Base-by-base conservation (phyloP, 305 asterid genomes). In the Fraxinus baroniana region DNA sequence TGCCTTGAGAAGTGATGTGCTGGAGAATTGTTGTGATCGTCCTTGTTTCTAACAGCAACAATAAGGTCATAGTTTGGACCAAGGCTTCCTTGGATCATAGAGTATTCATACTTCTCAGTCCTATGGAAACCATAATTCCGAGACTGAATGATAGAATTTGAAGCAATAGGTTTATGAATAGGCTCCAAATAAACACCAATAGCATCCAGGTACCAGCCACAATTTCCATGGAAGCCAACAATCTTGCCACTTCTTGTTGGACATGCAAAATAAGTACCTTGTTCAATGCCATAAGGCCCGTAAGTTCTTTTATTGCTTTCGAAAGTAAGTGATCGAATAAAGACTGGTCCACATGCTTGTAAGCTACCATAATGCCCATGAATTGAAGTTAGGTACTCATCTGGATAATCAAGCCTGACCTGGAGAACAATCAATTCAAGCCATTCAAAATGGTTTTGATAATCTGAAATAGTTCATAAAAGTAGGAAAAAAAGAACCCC, bases 141-240 rank as follows among this genome's bases (percentile, higher is more conserved):
- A 17, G 94, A 78, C 72, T 78, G 89, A 76, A 87, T 46, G 12
- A 84, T 13, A 7, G 89, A 7, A 52, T 86, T 82, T 28, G 89
- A 52, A n/a, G 84, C 77, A 8, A 77, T 17, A 10, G 84, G 75
- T 22, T 83, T 83, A 17, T 60, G 86, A 10, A 81, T 12, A 79
- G 95, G 91, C 88, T 91, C 92, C 22, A 92, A 44, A 84, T 93
- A 88, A 79, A 82, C 90, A 37, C 98, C 98, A 74, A 92, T 87
- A 13, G 98, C 90, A 86, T 90, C 93, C n/a, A 95, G 86, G 87
- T 80, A 89, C 95, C 93, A 90, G 32, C 98, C 95, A 35, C 85
- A 68, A 79, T 88, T 90, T 55, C 98, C 98, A 77, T 92, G 87
- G 86, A 95, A 95, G 10, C 98, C 98, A 5, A 92, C 92, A 35